Percentiles rank a stretch among this genome's conserved stretches.
phyloP scores from a whole-genome alignment of 257 asterid species.

The Euphrasia confusa region DNA sequence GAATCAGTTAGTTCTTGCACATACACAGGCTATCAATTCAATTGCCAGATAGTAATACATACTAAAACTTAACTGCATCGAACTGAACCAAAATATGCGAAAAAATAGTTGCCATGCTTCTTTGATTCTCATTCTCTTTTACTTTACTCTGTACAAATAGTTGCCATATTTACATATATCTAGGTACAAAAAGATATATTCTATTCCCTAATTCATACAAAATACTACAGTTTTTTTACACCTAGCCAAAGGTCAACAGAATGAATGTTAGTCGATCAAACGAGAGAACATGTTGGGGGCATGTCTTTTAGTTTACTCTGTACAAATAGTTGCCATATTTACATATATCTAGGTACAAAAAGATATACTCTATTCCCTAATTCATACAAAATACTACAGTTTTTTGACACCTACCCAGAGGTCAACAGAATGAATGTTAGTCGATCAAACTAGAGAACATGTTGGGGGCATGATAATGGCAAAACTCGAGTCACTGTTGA shows the following conservation, averaged over 20 bases:
- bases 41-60: too few relatives aligned
- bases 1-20: too few relatives aligned
- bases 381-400: neutral
- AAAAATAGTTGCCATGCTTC: too few relatives aligned
- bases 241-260: neutral
- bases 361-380: neutral
- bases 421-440: neutral
- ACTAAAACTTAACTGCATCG: too few relatives aligned
- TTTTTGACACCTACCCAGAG: neutral
- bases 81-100: neutral
- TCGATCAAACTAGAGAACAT: neutral
- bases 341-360: constrained; percentile 10
- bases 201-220: neutral
- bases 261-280: neutral
- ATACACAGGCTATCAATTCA: too few relatives aligned
- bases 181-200: neutral
- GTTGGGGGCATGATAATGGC: neutral
- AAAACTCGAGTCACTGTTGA: neutral
- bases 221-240: neutral
- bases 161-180: constrained; percentile 10
- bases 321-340: neutral
- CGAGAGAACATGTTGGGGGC: neutral
- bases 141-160: neutral
- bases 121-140: neutral
- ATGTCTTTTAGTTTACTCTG: too few relatives aligned